phyloP scores from a whole-genome alignment of 2,329 filamentous ascomycete species.

The Aschersonia sp. region DNA sequence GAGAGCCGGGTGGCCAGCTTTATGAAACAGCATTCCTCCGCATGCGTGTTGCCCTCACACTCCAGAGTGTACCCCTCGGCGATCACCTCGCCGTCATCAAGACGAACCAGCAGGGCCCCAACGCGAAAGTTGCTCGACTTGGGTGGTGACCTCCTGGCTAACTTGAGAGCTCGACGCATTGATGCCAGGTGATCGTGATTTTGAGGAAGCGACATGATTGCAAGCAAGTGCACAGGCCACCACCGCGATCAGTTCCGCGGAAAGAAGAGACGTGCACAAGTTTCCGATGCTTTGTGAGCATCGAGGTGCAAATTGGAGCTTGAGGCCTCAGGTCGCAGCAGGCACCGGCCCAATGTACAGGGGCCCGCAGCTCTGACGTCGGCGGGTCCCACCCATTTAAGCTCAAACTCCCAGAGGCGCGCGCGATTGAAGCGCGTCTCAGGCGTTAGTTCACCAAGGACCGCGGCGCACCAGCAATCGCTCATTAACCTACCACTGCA shows the following conservation, averaged over 20 bases:
- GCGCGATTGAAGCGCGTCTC: too few relatives aligned
- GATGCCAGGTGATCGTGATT: slow-evolving; percentile 28
- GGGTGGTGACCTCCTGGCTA: slow-evolving; percentile 67
- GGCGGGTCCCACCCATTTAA: slow-evolving; percentile 2
- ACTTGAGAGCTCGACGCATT: slow-evolving; percentile 59
- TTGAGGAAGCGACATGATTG: background rate
- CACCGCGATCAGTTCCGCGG: too few relatives aligned
- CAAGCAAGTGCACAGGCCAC: background rate
- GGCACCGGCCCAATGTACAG: too few relatives aligned
- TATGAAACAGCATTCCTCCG: slow-evolving; percentile 79
- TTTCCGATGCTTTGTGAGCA: too few relatives aligned
- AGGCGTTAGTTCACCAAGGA: too few relatives aligned
- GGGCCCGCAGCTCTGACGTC: background rate
- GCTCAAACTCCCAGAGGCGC: background rate
- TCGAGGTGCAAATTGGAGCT: too few relatives aligned
- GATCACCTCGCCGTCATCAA: slow-evolving; percentile 36
- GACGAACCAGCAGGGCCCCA: slow-evolving; percentile 68
- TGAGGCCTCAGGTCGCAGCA: too few relatives aligned
- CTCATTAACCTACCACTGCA: too few relatives aligned
- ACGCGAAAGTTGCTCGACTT: slow-evolving; percentile 89
- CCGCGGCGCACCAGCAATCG: too few relatives aligned
- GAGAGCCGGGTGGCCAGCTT: slow-evolving; percentile 45
- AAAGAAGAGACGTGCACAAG: too few relatives aligned
- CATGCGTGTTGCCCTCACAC: slow-evolving; percentile 83
- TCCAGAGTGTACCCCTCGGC: slow-evolving; percentile 85